phyloP scores from a whole-genome alignment of 2,329 filamentous ascomycete species.

The Aschersonia sp. region DNA sequence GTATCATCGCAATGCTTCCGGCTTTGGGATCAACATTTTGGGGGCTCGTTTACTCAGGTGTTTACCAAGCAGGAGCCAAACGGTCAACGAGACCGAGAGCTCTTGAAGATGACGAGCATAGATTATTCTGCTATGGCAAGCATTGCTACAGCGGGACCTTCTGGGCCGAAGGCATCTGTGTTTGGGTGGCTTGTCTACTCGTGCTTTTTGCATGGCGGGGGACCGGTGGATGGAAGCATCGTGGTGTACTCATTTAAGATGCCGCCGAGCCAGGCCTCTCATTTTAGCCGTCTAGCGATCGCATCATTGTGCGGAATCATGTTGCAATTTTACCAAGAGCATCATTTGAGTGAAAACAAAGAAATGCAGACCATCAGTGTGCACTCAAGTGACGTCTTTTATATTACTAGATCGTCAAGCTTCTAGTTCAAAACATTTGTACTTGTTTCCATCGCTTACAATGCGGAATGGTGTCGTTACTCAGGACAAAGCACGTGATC shows the following conservation, averaged over 20 bases:
- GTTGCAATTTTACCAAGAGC: not conserved
- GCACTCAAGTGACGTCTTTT: too few relatives aligned
- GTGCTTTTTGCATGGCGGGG: slow-evolving; percentile 76
- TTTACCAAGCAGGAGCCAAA: slow-evolving; percentile 56
- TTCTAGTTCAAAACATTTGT: too few relatives aligned
- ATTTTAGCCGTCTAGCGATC: not conserved
- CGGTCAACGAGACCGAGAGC: slow-evolving; percentile 17
- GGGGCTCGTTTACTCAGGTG: slow-evolving; percentile 74
- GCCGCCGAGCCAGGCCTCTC: not conserved
- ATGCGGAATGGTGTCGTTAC: too few relatives aligned
- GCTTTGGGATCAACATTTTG: slow-evolving; percentile 79
- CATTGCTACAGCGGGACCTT: slow-evolving; percentile 70
- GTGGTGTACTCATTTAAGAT: not conserved
- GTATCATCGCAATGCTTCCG: slow-evolving; percentile 83
- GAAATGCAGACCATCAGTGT: too few relatives aligned
- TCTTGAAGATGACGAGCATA: slow-evolving; percentile 19
- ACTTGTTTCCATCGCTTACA: too few relatives aligned
- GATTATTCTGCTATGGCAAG: slow-evolving; percentile 64
- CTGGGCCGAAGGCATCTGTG: slow-evolving; percentile 72
- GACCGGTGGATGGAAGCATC: slow-evolving; percentile 54
- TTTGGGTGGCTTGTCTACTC: slow-evolving; percentile 60
- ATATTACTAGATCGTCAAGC: too few relatives aligned
- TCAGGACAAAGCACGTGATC: too few relatives aligned
- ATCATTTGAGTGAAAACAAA: too few relatives aligned
- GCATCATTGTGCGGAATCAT: not conserved